phyloP scores from a whole-genome alignment of 371 early-diverging fungal species.

The Pancytospora epiphaga region DNA sequence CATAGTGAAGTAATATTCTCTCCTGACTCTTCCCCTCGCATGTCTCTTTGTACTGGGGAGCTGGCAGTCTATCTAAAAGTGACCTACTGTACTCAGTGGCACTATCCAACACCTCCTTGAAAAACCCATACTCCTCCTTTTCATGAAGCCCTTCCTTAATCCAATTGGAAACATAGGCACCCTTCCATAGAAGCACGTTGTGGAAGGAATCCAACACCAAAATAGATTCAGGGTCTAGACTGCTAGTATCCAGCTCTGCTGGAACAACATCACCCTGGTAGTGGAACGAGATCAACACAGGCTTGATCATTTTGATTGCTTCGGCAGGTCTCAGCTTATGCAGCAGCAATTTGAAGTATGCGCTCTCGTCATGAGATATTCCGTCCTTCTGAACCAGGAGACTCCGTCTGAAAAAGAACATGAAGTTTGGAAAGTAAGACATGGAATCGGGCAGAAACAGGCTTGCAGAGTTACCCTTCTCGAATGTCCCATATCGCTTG shows the following conservation, averaged over 20 bases:
- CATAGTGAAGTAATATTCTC: constrained; percentile 87
- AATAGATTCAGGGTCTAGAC: constrained; percentile 82
- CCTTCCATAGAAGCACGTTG: constrained; percentile 87
- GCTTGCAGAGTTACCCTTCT: constrained; percentile 81
- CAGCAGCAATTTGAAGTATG: constrained; percentile 70
- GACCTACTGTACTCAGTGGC: constrained; percentile 75
- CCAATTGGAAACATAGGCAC: constrained; percentile 79
- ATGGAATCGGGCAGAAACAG: constrained; percentile 84
- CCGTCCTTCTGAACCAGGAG: constrained; percentile 97
- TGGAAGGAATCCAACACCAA: constrained; percentile 92
- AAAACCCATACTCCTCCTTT: constrained; percentile 76
- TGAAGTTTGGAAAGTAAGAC: constrained; percentile 94
- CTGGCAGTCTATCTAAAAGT: constrained; percentile 80
- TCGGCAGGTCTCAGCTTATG: constrained; percentile 42
- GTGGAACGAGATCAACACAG: constrained; percentile 80
- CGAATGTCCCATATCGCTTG: constrained; percentile 84
- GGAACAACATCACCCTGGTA: constrained; percentile 79
- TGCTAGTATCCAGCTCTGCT: constrained; percentile 86
- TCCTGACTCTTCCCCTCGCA: constrained; percentile 94
- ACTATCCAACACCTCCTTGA: constrained; percentile 74
- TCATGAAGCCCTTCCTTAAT: constrained; percentile 79
- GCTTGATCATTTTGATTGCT: constrained; percentile 94
- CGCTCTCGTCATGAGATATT: constrained; percentile 93
- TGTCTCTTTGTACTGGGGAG: constrained; percentile 90
- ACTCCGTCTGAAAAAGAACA: constrained; percentile 92